phyloP scores from a whole-genome alignment of 495 filamentous ascomycete species.

The Lindgomyces ingoldianus region DNA sequence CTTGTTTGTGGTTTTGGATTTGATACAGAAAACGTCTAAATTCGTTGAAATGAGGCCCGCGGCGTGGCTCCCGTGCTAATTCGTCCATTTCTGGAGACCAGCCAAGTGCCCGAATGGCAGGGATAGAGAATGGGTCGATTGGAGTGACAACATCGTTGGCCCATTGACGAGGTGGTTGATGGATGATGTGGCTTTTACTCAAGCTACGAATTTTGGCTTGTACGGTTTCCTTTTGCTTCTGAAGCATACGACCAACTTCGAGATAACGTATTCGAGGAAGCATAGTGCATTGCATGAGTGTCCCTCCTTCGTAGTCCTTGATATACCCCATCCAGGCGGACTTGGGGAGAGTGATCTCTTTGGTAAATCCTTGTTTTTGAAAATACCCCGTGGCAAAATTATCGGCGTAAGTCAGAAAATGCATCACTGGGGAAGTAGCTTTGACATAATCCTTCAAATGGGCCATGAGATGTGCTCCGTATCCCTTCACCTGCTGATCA shows the following conservation, averaged over 20 bases:
- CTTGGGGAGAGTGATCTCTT: conserved; percentile 91
- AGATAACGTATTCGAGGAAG: conserved; percentile 92
- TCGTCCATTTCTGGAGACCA: conserved; percentile 99
- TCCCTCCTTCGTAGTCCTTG: conserved; percentile 98
- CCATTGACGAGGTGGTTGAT: conserved; percentile 83
- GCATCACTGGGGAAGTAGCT: conserved; percentile 93
- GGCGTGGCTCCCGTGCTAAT: conserved; percentile 90
- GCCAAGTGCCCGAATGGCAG: conserved; percentile 82
- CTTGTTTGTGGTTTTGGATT: conserved; percentile 85
- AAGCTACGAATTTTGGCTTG: conserved; percentile 92
- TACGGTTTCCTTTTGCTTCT: conserved; percentile 95
- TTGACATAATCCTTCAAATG: conserved; percentile 99
- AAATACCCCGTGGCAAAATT: conserved; percentile 99
- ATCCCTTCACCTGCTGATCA: conserved; percentile 98
- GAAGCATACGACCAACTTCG: conserved; percentile 85
- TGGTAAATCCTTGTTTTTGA: conserved; percentile 98
- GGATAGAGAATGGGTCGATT: conserved; percentile 82
- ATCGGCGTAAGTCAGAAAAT: conserved; percentile 97
- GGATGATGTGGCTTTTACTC: conserved; percentile 82
- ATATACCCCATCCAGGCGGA: conserved; percentile 99
- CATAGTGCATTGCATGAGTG: conserved; percentile 99
- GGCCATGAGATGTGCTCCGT: conserved; percentile 96
- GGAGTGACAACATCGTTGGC: conserved; percentile 65
- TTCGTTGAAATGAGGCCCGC: conserved; percentile 94
- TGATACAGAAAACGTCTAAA: conserved; percentile 90